Conservation (phyloP, 768 basidiomycete genomes). For the Calocybe gangraenosa region DNA sequence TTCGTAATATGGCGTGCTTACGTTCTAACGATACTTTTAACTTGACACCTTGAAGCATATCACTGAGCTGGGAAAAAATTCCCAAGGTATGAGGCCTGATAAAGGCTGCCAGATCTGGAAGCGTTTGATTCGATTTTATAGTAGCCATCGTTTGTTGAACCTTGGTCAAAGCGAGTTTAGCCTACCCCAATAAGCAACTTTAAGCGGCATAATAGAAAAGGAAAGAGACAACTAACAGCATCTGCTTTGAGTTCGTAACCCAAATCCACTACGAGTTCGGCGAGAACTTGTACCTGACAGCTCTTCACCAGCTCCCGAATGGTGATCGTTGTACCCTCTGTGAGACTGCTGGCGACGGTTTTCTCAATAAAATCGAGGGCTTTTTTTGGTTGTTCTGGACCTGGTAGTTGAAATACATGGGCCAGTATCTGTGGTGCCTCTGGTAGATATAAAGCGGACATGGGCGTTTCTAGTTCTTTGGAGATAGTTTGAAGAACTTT, state of each 20-base stretch:
- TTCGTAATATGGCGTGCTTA: slow-evolving; percentile 77
- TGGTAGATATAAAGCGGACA: slow-evolving; percentile 51
- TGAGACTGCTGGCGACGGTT: slow-evolving; percentile 45
- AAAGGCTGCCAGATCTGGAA: slow-evolving; percentile 48
- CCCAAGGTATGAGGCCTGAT: slow-evolving; percentile 79
- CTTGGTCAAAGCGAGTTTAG: slow-evolving; percentile 32
- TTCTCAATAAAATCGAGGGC: slow-evolving; percentile 60
- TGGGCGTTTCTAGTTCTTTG: slow-evolving; percentile 38
- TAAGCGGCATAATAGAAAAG: not conserved
- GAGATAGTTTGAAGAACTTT: slow-evolving; percentile 62
- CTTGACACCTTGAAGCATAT: slow-evolving; percentile 79
- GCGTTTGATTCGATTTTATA: slow-evolving; percentile 19
- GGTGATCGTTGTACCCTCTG: slow-evolving; percentile 31
- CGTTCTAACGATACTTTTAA: slow-evolving; percentile 65
- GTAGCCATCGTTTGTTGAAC: slow-evolving; percentile 42
- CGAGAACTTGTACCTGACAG: slow-evolving; percentile 64
- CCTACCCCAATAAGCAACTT: slow-evolving; percentile 19
- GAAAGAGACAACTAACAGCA: slow-evolving; percentile 34
- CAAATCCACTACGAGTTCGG: slow-evolving; percentile 70
- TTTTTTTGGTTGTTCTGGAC: slow-evolving; percentile 49
- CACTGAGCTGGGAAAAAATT: slow-evolving; percentile 79
- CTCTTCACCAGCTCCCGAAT: slow-evolving; percentile 57
- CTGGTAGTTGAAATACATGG: slow-evolving; percentile 57
- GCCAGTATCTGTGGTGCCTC: slow-evolving; percentile 60
- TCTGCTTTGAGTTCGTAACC: slow-evolving; percentile 61